Evolutionary conservation across 306 rosid species (phyloP), one percentile per base, ranked within the genome.

Genomic region (Gastrolobium villosum): DNA sequence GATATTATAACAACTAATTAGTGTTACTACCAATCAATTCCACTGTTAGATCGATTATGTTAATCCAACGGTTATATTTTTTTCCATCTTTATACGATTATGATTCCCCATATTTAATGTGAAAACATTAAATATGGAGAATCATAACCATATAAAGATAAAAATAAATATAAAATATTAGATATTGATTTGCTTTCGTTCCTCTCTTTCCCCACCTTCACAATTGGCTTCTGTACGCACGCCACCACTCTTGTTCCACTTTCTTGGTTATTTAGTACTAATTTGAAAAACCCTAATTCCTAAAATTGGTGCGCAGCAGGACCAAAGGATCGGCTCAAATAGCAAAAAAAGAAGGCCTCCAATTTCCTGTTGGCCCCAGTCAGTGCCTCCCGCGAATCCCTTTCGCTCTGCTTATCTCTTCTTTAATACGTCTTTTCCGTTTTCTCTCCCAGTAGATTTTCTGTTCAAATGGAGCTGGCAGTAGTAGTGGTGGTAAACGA

Each of bases 241-340:
- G 11, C 59, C 59, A 10, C 15, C n/a, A 6, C 79, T 53, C 55
- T 59, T 34, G 41, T 37, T 14, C 62, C 28, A 53, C 49, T 3
- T 54, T 63, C 11, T 39, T 46, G 10, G 10, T 59, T 56, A 1
- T 56, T 48, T 45, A 7, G 30, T 57, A 1, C 3, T 20, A 7
- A 6, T 9, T 72, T 36, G 3, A 40, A 46, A 15, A 48, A 79
- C 48, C 85, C 84, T 90, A 84, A 86, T 71, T 76, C 77, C 49
- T 74, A 11, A 77, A 70, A 13, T 83, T 56, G 31, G 3, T 72
- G 46, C 74, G 79, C 90, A 93, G 99, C 98, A 77, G 99, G 98
- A 88, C 97, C 99, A 13, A 96, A 93, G 88, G 95, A 93, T 70
- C 93, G 99, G 96, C 78, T 96, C 3, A 90, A 65, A 76, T 96